Conservation (phyloP, 2,329 filamentous ascomycete species). For the Alternaria gaisen region DNA sequence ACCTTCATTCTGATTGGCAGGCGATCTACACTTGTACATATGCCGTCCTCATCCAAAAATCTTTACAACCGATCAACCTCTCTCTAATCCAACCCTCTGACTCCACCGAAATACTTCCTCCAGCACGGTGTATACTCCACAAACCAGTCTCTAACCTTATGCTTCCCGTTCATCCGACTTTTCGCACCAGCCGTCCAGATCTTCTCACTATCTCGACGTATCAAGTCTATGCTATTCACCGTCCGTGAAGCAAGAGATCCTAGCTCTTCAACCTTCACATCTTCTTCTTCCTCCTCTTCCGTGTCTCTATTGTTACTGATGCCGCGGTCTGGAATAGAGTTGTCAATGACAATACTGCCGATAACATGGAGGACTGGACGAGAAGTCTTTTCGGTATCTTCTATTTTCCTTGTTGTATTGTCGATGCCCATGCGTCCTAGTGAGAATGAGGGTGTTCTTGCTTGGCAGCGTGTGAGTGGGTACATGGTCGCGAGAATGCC, state of each 20-base stretch:
- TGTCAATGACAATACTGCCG: not conserved
- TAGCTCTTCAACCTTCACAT: not conserved
- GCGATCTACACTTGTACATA: too few species aligned
- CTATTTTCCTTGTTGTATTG: not conserved
- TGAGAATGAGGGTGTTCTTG: not conserved
- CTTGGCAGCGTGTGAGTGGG: not conserved
- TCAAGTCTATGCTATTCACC: not conserved
- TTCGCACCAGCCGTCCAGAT: not conserved
- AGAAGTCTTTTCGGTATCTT: not conserved
- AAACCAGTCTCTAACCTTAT: not conserved
- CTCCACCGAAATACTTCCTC: too few species aligned
- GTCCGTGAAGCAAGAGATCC: not conserved
- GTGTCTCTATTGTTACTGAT: accelerated
- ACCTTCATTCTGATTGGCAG: not conserved
- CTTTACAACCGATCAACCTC: not conserved
- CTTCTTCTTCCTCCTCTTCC: not conserved
- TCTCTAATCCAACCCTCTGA: not conserved
- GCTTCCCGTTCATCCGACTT: not conserved
- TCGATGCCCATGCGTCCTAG: not conserved
- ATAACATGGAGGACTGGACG: not conserved
- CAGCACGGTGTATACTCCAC: not conserved
- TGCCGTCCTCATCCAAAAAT: too few species aligned
- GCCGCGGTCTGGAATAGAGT: not conserved
- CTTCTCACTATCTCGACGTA: not conserved
- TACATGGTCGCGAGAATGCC: not conserved